phyloP scores from a whole-genome alignment of 345 rosid genomes.

The Salix brachista region DNA sequence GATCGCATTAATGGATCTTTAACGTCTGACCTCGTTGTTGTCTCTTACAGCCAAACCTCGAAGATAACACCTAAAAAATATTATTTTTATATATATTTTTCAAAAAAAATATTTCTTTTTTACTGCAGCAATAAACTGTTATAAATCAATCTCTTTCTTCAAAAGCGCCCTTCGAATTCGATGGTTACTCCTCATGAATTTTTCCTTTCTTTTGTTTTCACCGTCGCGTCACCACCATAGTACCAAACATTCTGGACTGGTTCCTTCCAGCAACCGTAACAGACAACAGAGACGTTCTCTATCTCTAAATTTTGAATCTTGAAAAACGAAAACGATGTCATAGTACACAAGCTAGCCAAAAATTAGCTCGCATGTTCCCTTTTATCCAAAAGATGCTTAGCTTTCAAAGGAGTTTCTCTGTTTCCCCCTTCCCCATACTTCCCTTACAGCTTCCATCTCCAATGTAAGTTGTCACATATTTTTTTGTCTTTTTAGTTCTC shows the following conservation, averaged over 20 bases:
- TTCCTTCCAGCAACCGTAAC: background rate
- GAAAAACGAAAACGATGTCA: background rate
- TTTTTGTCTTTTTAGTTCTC: background rate
- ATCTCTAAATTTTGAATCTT: background rate
- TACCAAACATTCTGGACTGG: background rate
- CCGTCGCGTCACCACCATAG: background rate
- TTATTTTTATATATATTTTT: too few relatives aligned
- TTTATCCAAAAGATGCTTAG: slow-evolving; percentile 18
- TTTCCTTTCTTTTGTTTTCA: background rate
- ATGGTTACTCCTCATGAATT: too few relatives aligned
- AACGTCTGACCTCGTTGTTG: slow-evolving; percentile 37
- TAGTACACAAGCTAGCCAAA: background rate
- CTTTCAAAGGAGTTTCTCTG: slow-evolving; percentile 35
- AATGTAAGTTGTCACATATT: slow-evolving; percentile 26
- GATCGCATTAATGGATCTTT: slow-evolving; percentile 29
- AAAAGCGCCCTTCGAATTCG: too few relatives aligned
- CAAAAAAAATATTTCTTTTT: too few relatives aligned
- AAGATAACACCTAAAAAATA: too few relatives aligned
- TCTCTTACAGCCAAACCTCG: slow-evolving; percentile 32
- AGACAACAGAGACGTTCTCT: background rate
- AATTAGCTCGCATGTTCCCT: background rate
- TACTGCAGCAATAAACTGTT: too few relatives aligned
- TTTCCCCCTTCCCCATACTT: slow-evolving; percentile 39
- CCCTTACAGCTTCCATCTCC: slow-evolving; percentile 62
- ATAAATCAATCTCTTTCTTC: too few relatives aligned